These are phyloP conservation scores for Staphylotrichum longicolle DNA, from an alignment of 495 filamentous ascomycete genomes.

Conservation along the genomic window DNA sequence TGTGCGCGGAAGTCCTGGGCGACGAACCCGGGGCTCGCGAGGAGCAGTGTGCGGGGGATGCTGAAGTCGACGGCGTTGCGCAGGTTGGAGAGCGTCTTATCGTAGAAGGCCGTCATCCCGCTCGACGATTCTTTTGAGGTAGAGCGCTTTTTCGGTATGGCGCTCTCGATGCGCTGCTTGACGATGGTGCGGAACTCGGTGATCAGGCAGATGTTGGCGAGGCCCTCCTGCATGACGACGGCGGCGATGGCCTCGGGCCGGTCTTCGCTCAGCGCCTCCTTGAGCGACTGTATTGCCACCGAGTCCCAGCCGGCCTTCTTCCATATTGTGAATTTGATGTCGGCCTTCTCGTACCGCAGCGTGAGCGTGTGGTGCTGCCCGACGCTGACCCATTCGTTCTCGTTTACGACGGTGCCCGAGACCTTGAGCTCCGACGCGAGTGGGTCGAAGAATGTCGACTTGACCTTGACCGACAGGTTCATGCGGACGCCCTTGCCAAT, in stretches of 20 bases:
- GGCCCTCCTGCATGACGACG: constrained; percentile 89
- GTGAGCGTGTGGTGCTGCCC: constrained; percentile 90
- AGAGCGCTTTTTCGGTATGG: constrained; percentile 75
- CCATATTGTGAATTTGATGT: constrained; percentile 68
- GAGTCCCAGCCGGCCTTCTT: constrained; percentile 89
- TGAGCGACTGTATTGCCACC: constrained; percentile 73
- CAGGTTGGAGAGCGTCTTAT: constrained; percentile 71
- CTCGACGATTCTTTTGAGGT: constrained; percentile 65
- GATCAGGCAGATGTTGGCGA: constrained; percentile 91
- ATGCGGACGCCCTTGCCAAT: constrained; percentile 71
- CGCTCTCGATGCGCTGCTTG: constrained; percentile 80
- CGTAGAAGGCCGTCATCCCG: constrained; percentile 77
- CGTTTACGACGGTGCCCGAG: constrained; percentile 72
- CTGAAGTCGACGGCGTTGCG: constrained; percentile 75
- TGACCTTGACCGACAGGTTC: constrained; percentile 77
- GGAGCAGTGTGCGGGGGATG: constrained; percentile 66
- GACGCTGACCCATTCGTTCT: constrained; percentile 79
- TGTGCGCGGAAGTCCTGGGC: constrained; percentile 77
- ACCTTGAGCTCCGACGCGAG: constrained; percentile 81
- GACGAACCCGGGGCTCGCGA: constrained; percentile 87
- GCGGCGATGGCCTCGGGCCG: constrained; percentile 79
- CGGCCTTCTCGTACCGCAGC: constrained; percentile 53
- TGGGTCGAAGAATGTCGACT: constrained; percentile 84
- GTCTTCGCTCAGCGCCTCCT: constrained; percentile 73
- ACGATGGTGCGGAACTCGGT: constrained; percentile 87